Percentiles rank a stretch among this genome's conserved stretches.
Evolutionary conservation across 805 yeast genomes (phyloP).

Genomic region (Cyberlindnera misumaiensis): DNA sequence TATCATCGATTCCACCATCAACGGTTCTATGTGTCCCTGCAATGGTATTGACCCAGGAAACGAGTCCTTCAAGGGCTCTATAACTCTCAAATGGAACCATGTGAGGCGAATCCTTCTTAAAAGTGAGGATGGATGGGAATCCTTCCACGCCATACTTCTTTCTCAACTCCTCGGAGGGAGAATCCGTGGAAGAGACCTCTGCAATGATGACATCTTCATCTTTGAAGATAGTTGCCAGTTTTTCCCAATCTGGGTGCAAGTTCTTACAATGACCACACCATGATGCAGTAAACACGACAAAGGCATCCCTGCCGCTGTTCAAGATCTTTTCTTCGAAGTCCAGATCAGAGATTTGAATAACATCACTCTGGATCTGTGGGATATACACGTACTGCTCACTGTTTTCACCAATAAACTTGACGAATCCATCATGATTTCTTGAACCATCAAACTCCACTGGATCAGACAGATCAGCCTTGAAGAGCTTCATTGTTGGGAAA

Average conservation of each 20-base stretch:
- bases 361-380: constrained; percentile 18
- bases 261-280: constrained; percentile 51
- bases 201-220: constrained; percentile 33
- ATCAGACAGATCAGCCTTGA: constrained; percentile 45
- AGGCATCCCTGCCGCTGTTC: constrained; percentile 13
- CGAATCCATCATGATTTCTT: constrained; percentile 65
- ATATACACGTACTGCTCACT: constrained; percentile 27
- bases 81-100: constrained; percentile 25
- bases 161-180: constrained; percentile 36
- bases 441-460: constrained; percentile 61
- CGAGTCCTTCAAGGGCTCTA: constrained; percentile 43
- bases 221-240: constrained; percentile 38
- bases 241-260: constrained; percentile 40
- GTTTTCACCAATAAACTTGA: constrained; percentile 52
- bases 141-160: constrained; percentile 33
- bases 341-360: constrained; percentile 22
- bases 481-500: constrained; percentile 86
- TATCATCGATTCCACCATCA: constrained; percentile 29
- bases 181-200: constrained; percentile 37
- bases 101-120: constrained; percentile 21
- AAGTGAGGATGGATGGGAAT: constrained; percentile 46
- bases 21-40: constrained; percentile 29
- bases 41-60: constrained; percentile 43
- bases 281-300: constrained; percentile 39
- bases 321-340: constrained; percentile 31